Conservation (phyloP, 164 flowering plant genomes). For the Annona cherimola region DNA sequence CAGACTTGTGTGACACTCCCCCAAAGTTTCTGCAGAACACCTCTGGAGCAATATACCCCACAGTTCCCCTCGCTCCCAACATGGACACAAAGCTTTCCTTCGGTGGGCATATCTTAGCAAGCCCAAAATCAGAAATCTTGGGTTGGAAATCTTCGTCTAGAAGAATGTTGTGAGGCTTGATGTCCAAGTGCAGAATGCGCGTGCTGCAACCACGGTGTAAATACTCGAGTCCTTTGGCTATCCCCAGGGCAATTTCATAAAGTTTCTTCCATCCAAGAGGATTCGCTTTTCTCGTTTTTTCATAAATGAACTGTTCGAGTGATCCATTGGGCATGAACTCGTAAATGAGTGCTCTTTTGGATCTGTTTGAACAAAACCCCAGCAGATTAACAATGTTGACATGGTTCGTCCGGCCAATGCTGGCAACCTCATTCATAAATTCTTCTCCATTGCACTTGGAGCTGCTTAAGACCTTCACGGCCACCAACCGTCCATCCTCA, state of each 20-base stretch:
- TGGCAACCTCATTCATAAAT: slow-evolving; percentile 6
- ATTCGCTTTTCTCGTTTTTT: not conserved
- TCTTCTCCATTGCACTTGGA: slow-evolving; percentile 7
- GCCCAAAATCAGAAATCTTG: slow-evolving; percentile 11
- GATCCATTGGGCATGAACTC: slow-evolving; percentile 14
- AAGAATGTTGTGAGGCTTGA: slow-evolving; percentile 7
- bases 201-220: slow-evolving; percentile 1
- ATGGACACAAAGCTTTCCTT: not conserved
- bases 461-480: not conserved
- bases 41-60: slow-evolving; percentile 14
- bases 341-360: slow-evolving; percentile 8
- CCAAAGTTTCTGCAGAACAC: not conserved
- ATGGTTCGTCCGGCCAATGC: slow-evolving; percentile 2
- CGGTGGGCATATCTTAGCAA: slow-evolving; percentile 2
- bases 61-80: not conserved
- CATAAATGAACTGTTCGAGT: slow-evolving; percentile 1
- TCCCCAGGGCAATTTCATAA: not conserved
- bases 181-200: slow-evolving; percentile 4
- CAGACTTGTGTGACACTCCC: slow-evolving; percentile 4
- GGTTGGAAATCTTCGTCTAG: slow-evolving; percentile 2
- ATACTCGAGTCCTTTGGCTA: slow-evolving; percentile 4
- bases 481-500: not conserved
- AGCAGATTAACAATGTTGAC: slow-evolving; percentile 4
- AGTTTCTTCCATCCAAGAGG: slow-evolving; percentile 2
- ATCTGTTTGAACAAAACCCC: slow-evolving; percentile 2